Evolutionary conservation across 768 basidiomycete genomes (phyloP), one percentile per base, ranked within the genome.

Genomic region (Xanthoconium purpureum): DNA sequence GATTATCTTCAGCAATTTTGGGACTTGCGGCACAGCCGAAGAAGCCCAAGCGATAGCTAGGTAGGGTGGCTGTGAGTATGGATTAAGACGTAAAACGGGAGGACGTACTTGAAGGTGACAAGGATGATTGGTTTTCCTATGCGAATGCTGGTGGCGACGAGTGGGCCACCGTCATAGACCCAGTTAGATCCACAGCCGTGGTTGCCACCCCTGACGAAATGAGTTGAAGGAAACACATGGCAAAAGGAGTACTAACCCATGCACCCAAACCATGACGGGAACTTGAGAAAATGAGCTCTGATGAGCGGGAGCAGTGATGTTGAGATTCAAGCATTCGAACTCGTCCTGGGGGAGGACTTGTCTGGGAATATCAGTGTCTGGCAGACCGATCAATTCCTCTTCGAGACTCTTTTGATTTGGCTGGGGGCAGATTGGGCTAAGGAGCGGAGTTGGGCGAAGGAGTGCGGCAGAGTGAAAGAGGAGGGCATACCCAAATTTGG

Each of bases 241-340:
- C 54, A 40, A 40, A 47, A 24, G 35, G 39, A 58, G 30, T 32
- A 75, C 83, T 43, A 63, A 91, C 89, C 89, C 89, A 72, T 91
- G 89, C n/a, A 91, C 75, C 89, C 89, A 91, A 44, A 90, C 69
- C 89, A 91, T 89, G 61, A 91, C 88, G 7, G 89, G 89, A 15
- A 86, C 58, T 42, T 75, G 78, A 39, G 87, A 84, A 45, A 74
- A 73, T 4, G 78, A 63, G 5, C 70, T 75, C 18, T 84, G 74
- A 17, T 80, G 81, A 28, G 79, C 82, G 11, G 89, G 89, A 54
- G 82, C 80, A n/a, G 88, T 89, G 50, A 91, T 87, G 70, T 89
- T 90, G 57, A 91, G 69, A 66, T 90, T 91, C 24, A 91, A 75
- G 70, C 89, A 91, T 50, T 88, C 85, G 37, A 90, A 88, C 69